Conservation (phyloP, 2,329 filamentous ascomycete genomes). For the Coleophoma cylindrospora region DNA sequence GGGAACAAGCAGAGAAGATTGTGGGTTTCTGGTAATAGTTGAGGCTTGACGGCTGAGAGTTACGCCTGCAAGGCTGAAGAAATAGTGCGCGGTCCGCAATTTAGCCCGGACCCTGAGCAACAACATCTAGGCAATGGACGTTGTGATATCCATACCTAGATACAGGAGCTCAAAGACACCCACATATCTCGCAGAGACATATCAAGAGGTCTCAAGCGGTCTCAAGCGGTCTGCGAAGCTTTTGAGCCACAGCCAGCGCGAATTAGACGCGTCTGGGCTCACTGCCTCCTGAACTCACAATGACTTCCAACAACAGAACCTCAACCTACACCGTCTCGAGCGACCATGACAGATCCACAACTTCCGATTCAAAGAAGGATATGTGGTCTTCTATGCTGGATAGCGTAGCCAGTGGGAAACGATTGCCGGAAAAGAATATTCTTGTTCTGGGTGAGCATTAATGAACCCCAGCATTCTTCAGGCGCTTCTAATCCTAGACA, state of each 20-base stretch:
- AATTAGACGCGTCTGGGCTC: not conserved
- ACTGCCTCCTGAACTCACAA: conserved; percentile 16
- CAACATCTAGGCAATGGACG: not conserved
- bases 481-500: conserved; percentile 31
- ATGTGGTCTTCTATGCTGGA: conserved; percentile 95
- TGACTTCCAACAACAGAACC: conserved; percentile 24
- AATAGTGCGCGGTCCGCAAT: not conserved
- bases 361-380: conserved; percentile 72
- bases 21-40: conserved; percentile 36
- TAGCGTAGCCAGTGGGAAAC: conserved; percentile 82
- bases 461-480: conserved; percentile 1
- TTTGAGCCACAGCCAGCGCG: not conserved
- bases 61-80: conserved; percentile 3
- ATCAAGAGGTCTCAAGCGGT: not conserved
- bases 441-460: conserved; percentile 67
- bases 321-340: conserved; percentile 44
- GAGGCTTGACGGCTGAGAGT: too few relatives aligned
- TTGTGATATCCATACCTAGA: not conserved
- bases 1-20: conserved; percentile 76
- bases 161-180: too few relatives aligned
- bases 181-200: not conserved
- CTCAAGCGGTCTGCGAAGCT: not conserved
- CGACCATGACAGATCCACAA: conserved; percentile 51
- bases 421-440: conserved; percentile 86
- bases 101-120: not conserved